A percentile compares a stretch with the other conserved stretches of the same genome.
Evolutionary conservation across 192 early-diverging fungal species (phyloP).

Genomic region (Entomortierella chlamydospora): DNA sequence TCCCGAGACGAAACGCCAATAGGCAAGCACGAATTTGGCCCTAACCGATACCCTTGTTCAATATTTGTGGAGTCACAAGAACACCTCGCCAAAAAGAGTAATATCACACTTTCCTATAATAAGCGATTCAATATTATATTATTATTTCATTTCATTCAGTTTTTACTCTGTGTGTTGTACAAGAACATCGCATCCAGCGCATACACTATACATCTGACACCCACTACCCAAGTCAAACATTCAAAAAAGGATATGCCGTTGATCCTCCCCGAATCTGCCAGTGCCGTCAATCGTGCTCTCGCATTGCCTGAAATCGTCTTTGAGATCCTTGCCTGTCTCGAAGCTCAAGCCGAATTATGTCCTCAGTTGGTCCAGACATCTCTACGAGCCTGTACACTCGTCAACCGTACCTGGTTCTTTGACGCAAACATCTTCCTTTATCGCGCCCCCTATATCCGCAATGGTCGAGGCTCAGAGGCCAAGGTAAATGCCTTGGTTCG

Average conservation of each 20-base stretch:
- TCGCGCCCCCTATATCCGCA: constrained; percentile 38
- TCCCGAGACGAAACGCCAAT: neutral
- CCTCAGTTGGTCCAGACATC: constrained; percentile 39
- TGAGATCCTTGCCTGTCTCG: constrained; percentile 50
- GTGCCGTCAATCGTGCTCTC: constrained; percentile 42
- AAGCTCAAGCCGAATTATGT: constrained; percentile 41
- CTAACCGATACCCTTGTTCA: constrained; percentile 6
- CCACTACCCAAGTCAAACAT: neutral
- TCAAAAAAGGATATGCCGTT: constrained; percentile 29
- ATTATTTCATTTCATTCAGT: too few species aligned
- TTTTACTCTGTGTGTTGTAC: too few species aligned
- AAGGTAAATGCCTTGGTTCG: constrained; percentile 38
- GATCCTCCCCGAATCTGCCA: neutral
- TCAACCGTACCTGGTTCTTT: constrained; percentile 52
- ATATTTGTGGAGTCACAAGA: constrained; percentile 27
- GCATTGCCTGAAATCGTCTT: constrained; percentile 51
- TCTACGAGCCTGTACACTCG: constrained; percentile 50
- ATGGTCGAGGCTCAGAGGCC: constrained; percentile 39
- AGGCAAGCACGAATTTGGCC: constrained; percentile 6
- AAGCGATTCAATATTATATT: too few species aligned
- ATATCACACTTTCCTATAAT: too few species aligned
- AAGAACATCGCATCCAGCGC: too few species aligned
- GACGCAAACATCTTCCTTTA: constrained; percentile 52
- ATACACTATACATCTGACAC: neutral
- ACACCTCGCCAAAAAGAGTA: constrained; percentile 12